phyloP scores from a whole-genome alignment of 179 eudicot genomes.

The Beta lomatogona region DNA sequence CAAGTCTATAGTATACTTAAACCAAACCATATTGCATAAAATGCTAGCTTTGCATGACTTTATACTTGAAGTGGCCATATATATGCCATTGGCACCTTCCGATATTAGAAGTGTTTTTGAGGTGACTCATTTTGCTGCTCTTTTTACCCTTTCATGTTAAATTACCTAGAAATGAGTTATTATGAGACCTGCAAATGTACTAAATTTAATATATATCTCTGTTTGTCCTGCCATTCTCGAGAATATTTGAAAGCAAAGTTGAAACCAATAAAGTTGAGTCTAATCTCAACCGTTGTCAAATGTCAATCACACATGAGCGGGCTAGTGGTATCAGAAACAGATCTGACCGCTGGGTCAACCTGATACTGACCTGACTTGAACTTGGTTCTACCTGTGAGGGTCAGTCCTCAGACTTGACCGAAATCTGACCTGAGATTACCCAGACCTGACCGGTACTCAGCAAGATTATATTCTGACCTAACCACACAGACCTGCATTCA shows the following conservation, averaged over 20 bases:
- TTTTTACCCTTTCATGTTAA: not conserved
- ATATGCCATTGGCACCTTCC: constrained; percentile 5
- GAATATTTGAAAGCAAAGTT: not conserved
- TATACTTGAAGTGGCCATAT: not conserved
- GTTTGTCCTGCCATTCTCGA: not conserved
- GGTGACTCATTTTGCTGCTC: not conserved
- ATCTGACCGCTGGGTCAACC: no score
- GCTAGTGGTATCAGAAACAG: no score
- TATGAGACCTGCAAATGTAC: not conserved
- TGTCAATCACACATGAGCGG: not conserved
- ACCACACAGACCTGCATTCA: no score
- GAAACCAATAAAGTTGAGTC: not conserved
- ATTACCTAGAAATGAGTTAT: not conserved
- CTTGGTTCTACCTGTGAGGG: no score
- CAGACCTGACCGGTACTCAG: no score
- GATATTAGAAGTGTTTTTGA: not conserved
- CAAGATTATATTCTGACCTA: no score
- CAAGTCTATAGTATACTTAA: not conserved
- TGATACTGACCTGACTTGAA: no score
- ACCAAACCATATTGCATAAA: not conserved
- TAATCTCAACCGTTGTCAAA: not conserved
- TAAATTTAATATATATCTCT: not conserved
- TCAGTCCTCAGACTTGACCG: no score
- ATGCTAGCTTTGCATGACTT: not conserved
- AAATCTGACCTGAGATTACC: no score